Evolutionary conservation across 768 basidiomycete species (phyloP).

Genomic region (Lyophyllum semitale): DNA sequence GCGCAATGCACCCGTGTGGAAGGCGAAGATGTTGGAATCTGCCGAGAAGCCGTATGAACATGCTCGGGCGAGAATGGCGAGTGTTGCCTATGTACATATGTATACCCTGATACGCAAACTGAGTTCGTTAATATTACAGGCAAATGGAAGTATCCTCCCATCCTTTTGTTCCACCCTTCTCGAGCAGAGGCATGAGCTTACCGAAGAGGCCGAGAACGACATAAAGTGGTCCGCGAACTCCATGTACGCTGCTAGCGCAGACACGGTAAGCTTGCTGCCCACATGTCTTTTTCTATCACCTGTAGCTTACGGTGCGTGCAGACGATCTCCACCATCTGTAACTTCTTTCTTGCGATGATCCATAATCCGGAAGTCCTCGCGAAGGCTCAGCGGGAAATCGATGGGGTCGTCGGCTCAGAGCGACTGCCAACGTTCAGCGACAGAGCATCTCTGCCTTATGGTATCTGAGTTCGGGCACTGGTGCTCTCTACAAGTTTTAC

Average conservation of each 20-base stretch:
- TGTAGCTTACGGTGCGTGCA: neutral
- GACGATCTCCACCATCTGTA: conserved; percentile 1
- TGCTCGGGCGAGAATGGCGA: conserved; percentile 7
- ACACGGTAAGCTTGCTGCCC: conserved; percentile 12
- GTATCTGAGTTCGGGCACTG: conserved; percentile 9
- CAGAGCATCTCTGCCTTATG: conserved; percentile 21
- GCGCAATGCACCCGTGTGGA: conserved; percentile 14
- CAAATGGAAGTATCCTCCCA: conserved; percentile 1
- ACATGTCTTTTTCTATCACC: no score
- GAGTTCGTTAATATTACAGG: neutral
- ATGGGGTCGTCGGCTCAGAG: conserved; percentile 23
- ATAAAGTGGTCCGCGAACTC: conserved; percentile 12
- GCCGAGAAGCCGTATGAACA: conserved; percentile 10
- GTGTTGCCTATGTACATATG: neutral
- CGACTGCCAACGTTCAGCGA: conserved; percentile 26
- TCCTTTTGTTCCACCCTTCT: conserved; percentile 3
- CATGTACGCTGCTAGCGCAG: conserved; percentile 19
- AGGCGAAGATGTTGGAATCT: conserved; percentile 12
- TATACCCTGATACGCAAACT: neutral
- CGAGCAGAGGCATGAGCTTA: neutral
- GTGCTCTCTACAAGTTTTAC: conserved; percentile 17
- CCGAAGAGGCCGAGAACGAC: conserved; percentile 10
- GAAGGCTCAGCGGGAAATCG: conserved; percentile 24
- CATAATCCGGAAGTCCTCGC: conserved; percentile 12
- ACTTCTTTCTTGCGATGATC: conserved; percentile 7